Evolutionary conservation across 352 stramenopile species (phyloP), one percentile per base, ranked within the genome.

Genomic region (Phytophthora cryptogea): DNA sequence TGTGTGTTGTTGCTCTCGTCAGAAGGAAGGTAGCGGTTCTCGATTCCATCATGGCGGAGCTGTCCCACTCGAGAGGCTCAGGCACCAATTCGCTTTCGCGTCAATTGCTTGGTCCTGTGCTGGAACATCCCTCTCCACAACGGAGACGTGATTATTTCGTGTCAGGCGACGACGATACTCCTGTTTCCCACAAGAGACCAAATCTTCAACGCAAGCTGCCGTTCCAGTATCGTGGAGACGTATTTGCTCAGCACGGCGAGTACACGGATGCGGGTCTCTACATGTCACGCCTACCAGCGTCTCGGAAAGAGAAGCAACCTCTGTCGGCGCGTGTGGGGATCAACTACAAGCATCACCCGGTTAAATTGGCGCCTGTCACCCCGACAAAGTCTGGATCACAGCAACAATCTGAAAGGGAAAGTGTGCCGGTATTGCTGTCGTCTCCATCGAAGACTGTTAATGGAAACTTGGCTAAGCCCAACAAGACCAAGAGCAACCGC

Each of bases 231-330:
- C 71, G 70, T 51, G 83, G 83, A 35, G 83, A 92, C 42, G 62
- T 88, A 8, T 92, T 92, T 50, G 68, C 75, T n/a, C 83, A 92
- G 54, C 83, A 77, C 39, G 83, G 80, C 2, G 50, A 74, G n/a
- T 92, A 92, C 61, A 77, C 65, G 0, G 80, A 92, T 11, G 80
- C 76, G 0, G 72, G 70, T 26, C 49, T 92, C 16, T 92, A 92
- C 63, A 85, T 92, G 67, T 92, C 83, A 14, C 75, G 83, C 3
- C 44, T 92, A 8, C 75, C 80, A 7, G 70, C 74, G 3, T 83
- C 77, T 36, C 67, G 73, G 14, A 88, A 86, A 40, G 57, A 71
- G 47, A 71, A 67, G 37, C 63, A 71, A 31, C 63, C 57, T 43
- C n/a, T 71, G 27, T 68, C 63, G 9, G 57, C 57, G 13, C 58